These are phyloP conservation scores for Fusarium newnesense DNA, from an alignment of 2,329 filamentous ascomycete species.

Conservation along the genomic window DNA sequence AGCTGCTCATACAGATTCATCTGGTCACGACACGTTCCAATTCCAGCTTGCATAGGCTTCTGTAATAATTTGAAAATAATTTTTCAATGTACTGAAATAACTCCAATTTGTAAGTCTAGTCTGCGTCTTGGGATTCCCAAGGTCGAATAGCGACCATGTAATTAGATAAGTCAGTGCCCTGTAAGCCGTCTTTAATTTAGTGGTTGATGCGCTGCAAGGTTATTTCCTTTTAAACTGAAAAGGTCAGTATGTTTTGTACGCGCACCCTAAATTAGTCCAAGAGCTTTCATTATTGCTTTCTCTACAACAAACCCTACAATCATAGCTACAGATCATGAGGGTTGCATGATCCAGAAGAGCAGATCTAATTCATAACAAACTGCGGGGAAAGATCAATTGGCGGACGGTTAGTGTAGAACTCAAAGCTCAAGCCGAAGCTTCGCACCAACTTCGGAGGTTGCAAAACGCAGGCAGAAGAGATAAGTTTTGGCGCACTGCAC, in stretches of 20 bases:
- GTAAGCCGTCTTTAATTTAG: too few species aligned
- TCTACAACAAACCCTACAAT: accelerated
- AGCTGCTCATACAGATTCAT: not conserved
- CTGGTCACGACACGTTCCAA: not conserved
- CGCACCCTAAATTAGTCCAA: too few species aligned
- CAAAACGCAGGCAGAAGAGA: not conserved
- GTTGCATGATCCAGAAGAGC: too few species aligned
- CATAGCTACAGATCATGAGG: not conserved
- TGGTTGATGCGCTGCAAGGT: too few species aligned
- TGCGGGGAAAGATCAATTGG: not conserved
- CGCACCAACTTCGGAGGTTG: not conserved
- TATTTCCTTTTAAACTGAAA: too few species aligned
- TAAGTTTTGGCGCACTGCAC: accelerated
- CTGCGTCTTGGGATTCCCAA: accelerated
- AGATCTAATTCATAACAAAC: too few species aligned
- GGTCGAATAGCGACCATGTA: accelerated
- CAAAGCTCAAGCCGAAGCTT: not conserved
- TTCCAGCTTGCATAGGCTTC: too few species aligned
- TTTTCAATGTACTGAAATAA: too few species aligned
- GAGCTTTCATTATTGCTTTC: not conserved
- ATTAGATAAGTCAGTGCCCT: not conserved
- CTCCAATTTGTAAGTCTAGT: too few species aligned
- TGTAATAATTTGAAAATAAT: too few species aligned
- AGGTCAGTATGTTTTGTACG: too few species aligned
- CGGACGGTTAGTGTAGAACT: not conserved